Base-by-base conservation (phyloP, 257 asterid genomes). In the Gentiana dahurica region DNA sequence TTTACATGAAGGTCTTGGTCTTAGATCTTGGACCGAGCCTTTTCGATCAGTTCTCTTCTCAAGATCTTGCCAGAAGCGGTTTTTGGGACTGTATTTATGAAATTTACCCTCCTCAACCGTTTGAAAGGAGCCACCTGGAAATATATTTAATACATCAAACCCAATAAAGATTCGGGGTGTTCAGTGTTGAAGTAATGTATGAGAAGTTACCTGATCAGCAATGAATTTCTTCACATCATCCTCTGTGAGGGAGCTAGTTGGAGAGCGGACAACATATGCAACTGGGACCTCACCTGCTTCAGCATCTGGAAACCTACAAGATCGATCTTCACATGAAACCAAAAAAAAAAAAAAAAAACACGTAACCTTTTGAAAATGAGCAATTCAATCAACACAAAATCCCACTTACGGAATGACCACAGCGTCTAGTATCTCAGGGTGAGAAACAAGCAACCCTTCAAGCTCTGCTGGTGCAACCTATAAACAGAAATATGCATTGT, bases 381-480 rank as follows among this genome's bases (percentile, higher is more conserved):
- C 24, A 60, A 38, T 52, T 54, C 46, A 6, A 12, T 43, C 8
- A 43, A 3, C 13, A 51, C 3, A 44, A 6, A 55, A 56, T 57
- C 24, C 24, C 52, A 71, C 81, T 78, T 71, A 92, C 95, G 99
- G 97, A 68, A 85, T 81, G 66, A 87, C 98, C 62, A 84, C 98
- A 55, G 95, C 97, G 70, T 92, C 98, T 52, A 75, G 54, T 71
- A 92, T 92, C 82, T 85, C 89, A 3, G 90, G 91, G 71, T 92
- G 97, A 62, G 97, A 83, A 68, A 92, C 73, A 34, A 92, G 95
- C 61, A 92, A 75, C 52, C 94, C 24, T 74, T 92, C 98, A 32
- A 92, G 95, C 80, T 92, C 98, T 0, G 98, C 98, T 53, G 98
- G 98, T 65, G 98, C 97, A 57, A 92, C 94, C 98, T 92, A 74